Conservation (phyloP, 108 stramenopile genomes). For the Aureococcus anophagefferens region DNA sequence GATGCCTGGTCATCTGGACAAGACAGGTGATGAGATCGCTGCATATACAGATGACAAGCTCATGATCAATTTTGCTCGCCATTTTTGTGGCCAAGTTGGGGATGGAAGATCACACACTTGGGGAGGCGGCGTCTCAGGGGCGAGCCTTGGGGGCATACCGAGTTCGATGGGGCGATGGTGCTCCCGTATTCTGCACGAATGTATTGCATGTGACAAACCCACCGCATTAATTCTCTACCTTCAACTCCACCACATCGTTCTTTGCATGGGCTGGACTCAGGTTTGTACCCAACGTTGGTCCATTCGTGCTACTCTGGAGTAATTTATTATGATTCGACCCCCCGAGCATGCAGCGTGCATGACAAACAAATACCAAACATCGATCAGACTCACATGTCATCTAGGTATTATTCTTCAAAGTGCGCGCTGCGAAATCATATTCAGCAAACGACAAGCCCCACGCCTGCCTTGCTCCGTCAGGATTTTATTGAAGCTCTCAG, state of each 20-base stretch:
- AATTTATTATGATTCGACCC: too few species aligned
- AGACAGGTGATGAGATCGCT: slow-evolving; percentile 14
- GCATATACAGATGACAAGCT: slow-evolving; percentile 61
- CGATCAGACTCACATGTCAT: too few species aligned
- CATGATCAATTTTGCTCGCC: slow-evolving; percentile 53
- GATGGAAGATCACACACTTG: slow-evolving; percentile 5
- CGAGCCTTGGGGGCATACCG: slow-evolving; percentile 2
- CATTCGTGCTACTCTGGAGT: too few species aligned
- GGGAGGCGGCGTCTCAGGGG: slow-evolving; percentile 2
- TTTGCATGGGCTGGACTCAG: not conserved
- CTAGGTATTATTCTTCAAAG: too few species aligned
- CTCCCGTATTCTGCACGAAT: slow-evolving; percentile 44
- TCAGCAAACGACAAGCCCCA: too few species aligned
- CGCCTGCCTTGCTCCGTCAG: too few species aligned
- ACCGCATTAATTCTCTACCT: slow-evolving; percentile 47
- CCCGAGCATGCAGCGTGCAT: too few species aligned
- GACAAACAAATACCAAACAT: too few species aligned
- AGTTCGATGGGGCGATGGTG: slow-evolving; percentile 36
- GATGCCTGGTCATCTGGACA: too few species aligned
- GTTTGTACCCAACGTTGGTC: too few species aligned
- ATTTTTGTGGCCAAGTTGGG: slow-evolving; percentile 36
- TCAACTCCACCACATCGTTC: slow-evolving; percentile 13
- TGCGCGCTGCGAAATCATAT: too few species aligned
- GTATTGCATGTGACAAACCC: slow-evolving; percentile 46
- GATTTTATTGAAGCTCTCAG: too few species aligned